phyloP scores from a whole-genome alignment of 257 asterid species.

The Gynochthodes officinalis region DNA sequence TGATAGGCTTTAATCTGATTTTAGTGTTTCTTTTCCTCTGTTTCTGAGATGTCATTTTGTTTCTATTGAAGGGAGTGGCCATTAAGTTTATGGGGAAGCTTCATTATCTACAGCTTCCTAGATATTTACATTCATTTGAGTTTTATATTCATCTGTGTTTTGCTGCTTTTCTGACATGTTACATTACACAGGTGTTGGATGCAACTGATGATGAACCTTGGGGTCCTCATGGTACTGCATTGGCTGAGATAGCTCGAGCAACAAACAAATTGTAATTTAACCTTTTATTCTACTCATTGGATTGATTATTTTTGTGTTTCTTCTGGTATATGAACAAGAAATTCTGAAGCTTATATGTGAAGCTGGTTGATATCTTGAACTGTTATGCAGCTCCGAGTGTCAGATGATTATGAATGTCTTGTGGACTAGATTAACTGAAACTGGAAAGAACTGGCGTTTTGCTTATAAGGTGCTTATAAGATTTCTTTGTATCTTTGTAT shows the following conservation, averaged over 20 bases:
- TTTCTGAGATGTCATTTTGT: not conserved
- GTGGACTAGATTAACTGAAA: slow-evolving; percentile 83
- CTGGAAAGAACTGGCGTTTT: slow-evolving; percentile 83
- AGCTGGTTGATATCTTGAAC: slow-evolving; percentile 33
- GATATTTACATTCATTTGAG: not conserved
- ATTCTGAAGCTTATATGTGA: not conserved
- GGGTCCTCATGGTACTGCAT: slow-evolving; percentile 97
- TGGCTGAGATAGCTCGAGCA: slow-evolving; percentile 92
- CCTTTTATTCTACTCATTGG: slow-evolving; percentile 10
- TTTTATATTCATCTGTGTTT: not conserved
- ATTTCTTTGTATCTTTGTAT: no score
- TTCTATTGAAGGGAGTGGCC: not conserved
- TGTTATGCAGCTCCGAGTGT: slow-evolving; percentile 73
- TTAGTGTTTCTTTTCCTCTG: not conserved
- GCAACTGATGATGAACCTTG: slow-evolving; percentile 97
- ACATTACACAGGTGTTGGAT: slow-evolving; percentile 65
- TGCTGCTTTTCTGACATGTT: slow-evolving; percentile 18
- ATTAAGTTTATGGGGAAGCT: not conserved
- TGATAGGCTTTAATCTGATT: not conserved
- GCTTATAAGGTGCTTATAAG: slow-evolving; percentile 67
- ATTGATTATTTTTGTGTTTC: slow-evolving; percentile 12
- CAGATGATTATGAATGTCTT: slow-evolving; percentile 87
- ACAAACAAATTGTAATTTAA: slow-evolving; percentile 72
- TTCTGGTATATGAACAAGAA: slow-evolving; percentile 4
- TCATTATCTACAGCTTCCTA: not conserved